Percentiles rank a stretch among this genome's conserved stretches.
Evolutionary conservation across 495 filamentous ascomycete genomes (phyloP).

Genomic region (Cercophora scortea): DNA sequence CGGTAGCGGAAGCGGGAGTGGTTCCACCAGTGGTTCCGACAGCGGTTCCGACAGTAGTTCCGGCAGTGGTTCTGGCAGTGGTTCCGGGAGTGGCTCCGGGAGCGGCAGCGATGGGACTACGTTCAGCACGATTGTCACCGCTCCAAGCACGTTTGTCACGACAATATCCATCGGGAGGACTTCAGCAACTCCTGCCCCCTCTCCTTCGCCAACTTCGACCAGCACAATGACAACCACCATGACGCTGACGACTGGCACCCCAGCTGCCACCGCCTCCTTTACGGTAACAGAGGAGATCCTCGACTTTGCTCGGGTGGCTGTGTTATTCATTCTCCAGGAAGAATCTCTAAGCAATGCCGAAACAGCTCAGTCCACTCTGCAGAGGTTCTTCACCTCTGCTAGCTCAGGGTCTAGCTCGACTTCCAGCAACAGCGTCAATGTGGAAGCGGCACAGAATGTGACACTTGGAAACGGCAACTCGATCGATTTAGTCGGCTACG

Average conservation of each 20-base stretch:
- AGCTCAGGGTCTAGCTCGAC: conserved; percentile 5
- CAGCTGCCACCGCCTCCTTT: conserved; percentile 24
- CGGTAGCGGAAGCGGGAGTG: no score
- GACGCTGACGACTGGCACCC: conserved; percentile 15
- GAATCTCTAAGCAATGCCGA: conserved; percentile 44
- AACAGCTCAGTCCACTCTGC: conserved; percentile 47
- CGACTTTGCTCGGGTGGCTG: conserved; percentile 59
- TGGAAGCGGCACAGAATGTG: conserved; percentile 30
- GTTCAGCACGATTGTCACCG: conserved; percentile 24
- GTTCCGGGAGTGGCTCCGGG: no score
- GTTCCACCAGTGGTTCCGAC: no score
- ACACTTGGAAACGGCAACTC: conserved; percentile 34
- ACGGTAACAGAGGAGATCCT: conserved; percentile 40
- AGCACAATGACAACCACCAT: conserved; percentile 22
- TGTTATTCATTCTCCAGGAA: conserved; percentile 57
- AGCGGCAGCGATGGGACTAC: conserved; percentile 3
- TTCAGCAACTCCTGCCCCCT: not conserved
- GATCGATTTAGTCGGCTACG: conserved; percentile 39
- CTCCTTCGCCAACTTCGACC: conserved; percentile 10
- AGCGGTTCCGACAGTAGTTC: no score
- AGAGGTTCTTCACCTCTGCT: conserved; percentile 41
- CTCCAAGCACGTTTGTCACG: conserved; percentile 5
- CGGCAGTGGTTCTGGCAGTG: no score
- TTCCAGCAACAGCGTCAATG: conserved; percentile 11
- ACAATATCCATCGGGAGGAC: not conserved